phyloP scores from a whole-genome alignment of 208 protist genomes.

The Tritrichomonas musculus region DNA sequence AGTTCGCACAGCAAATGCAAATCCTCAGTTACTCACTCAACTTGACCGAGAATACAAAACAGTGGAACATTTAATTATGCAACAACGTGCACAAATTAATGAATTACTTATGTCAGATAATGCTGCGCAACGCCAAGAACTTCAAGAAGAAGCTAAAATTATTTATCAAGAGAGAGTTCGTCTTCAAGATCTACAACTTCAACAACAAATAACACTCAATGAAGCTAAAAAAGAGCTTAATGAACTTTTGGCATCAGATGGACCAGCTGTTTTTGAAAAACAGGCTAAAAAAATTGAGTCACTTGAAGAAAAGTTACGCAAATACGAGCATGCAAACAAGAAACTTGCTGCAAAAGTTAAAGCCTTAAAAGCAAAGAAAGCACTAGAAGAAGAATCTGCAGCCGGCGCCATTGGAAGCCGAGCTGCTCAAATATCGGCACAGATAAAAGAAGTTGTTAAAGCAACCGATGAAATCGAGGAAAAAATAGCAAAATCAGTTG shows the following conservation, averaged over 20 bases:
- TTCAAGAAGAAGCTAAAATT: constrained; percentile 33
- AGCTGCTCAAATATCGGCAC: background rate
- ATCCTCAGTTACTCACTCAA: constrained; percentile 16
- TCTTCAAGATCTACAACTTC: background rate
- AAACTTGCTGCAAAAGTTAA: constrained; percentile 9
- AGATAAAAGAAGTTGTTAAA: background rate
- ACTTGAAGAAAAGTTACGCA: background rate
- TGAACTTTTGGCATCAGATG: background rate
- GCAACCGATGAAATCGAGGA: constrained; percentile 23
- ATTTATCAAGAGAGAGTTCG: constrained; percentile 11
- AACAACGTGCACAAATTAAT: background rate
- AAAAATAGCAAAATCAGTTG: background rate
- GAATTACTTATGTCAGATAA: background rate
- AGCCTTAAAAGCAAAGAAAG: background rate
- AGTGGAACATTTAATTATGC: background rate
- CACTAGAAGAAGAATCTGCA: background rate
- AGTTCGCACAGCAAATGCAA: background rate
- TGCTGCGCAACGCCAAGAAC: background rate
- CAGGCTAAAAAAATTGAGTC: background rate
- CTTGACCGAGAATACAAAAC: constrained; percentile 13
- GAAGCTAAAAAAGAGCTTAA: background rate
- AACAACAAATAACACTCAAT: background rate
- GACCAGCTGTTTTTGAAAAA: background rate
- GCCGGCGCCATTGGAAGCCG: background rate
- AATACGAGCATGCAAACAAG: background rate